Evolutionary conservation across 1,139 yeast genomes (phyloP), one percentile per base, ranked within the genome.

Genomic region (Torulaspora globosa): DNA sequence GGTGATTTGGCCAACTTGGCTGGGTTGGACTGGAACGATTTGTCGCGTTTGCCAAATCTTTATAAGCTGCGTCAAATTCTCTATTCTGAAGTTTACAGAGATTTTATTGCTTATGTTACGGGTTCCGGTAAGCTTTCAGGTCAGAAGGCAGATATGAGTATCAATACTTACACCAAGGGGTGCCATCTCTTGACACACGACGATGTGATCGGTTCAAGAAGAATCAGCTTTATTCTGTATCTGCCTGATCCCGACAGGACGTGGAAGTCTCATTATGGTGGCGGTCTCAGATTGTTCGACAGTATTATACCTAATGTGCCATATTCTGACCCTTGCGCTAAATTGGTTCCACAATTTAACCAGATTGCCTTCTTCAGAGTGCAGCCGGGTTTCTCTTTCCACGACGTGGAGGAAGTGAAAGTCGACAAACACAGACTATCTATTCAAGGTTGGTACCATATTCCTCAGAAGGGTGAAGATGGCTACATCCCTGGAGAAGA

Each of bases 371-470:
- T 92, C 63, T 94, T 94, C 73, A 84, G 86, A 2, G 97, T 94
- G 8, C 95, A 89, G 62, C 98, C 98, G 1, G 99, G 98, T 0
- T 76, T 84, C 41, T 85, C 96, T 2, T 94, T 92, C 73, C 99
- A 94, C 64, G 98, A 94, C 57, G 99, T 94, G 8, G 98, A 94
- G 67, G 98, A 94, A 64, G 98, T 94, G 2, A 78, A 84, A 53
- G 95, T 82, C 1, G 95, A 89, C 59, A 86, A 82, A 61, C 95
- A 89, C 53, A 75, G 99, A 58, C 71, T 92, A 39, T 85, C 96
- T 1, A 87, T 94, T 51, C 96, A 92, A 62, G 99, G 99, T 0
- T 94, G 99, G 99, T 94, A 92, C 65, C 99, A 94, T 65, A 87
- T 90, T 41, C 98, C 98, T 2, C 98, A 92, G 63, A 72, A 71